Base-by-base conservation (phyloP, 2,329 filamentous ascomycete species). In the Trichophyton verrucosum region DNA sequence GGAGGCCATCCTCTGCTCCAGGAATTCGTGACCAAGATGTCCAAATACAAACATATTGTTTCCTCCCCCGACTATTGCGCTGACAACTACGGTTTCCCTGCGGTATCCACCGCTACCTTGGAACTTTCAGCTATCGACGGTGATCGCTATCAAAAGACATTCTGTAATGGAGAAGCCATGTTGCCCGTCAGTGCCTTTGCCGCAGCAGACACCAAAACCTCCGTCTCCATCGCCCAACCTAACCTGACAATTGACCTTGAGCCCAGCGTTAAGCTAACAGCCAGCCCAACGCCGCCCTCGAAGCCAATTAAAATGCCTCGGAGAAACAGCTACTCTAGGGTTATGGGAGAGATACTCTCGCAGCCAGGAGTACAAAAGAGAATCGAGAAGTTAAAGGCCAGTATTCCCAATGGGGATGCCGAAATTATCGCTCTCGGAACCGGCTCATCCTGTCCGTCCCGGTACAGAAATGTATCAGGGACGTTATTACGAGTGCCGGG, bases 391-490 rank as follows among this genome's bases (percentile, higher is more conserved):
- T 72, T 78, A 11, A 83, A 86, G 64, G 74, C 80, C n/a, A 82
- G 85, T 63, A 82, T 95, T 1, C 87, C 88, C 1, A 83, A 84
- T 65, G 80, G 82, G 38, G 86, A 96, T 67, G 84, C 86, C 0
- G 91, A 96, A 72, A 83, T 99, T 57, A 86, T 91, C 44, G 84
- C 91, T 1, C 81, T 99, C 0, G 94, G 94, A 4, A 99, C 94
- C 2, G 94, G 94, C 7, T 97, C 92, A 2, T 88, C 92, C 0
- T 72, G 88, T 15, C 94, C 94, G 1, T 95, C 90, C 38, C 95
- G 95, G 71, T 94, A 96, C 73, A 88, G 94, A 67, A 99, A 97
- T 71, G 94, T 99, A 20, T 96, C 92, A 9, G 85, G 86, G 1
- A 96, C 91, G 0, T 78, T 99, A 3, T 76, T 99, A 51, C 83